Percentiles rank a stretch among this genome's conserved stretches.
These are phyloP conservation scores for Naumovozyma baii DNA, from an alignment of 805 yeast genomes.

Conservation along the genomic window DNA sequence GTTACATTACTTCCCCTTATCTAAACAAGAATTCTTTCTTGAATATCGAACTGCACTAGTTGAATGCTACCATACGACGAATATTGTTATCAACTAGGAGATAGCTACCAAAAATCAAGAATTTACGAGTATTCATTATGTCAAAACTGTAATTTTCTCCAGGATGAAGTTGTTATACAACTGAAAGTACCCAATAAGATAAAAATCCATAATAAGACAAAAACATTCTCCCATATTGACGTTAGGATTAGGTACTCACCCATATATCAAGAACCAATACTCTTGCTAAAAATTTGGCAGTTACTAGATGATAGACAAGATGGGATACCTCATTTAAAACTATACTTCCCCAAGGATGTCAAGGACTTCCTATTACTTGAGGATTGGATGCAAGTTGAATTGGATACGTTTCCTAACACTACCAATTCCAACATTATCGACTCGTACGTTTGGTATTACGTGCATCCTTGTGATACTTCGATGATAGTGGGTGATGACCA, in stretches of 20 bases:
- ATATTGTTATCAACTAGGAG: background rate
- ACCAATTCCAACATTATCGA: slow-evolving; percentile 1
- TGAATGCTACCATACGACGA: background rate
- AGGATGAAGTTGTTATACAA: background rate
- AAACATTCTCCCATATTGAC: slow-evolving; percentile 6
- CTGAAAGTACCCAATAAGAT: background rate
- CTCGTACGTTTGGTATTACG: slow-evolving; percentile 16
- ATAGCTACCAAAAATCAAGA: background rate
- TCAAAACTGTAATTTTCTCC: background rate
- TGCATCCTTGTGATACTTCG: slow-evolving; percentile 26
- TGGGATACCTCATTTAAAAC: slow-evolving; percentile 1
- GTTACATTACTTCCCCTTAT: too few species aligned
- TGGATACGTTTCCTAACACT: slow-evolving; percentile 6
- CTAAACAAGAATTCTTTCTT: too few species aligned
- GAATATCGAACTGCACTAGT: background rate
- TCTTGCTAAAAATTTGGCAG: slow-evolving; percentile 15
- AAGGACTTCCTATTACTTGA: slow-evolving; percentile 3
- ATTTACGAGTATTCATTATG: background rate
- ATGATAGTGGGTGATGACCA: slow-evolving; percentile 15
- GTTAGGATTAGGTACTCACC: slow-evolving; percentile 12
- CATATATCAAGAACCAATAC: slow-evolving; percentile 19
- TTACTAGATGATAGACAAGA: slow-evolving; percentile 1
- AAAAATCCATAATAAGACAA: background rate
- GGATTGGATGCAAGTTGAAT: slow-evolving; percentile 7
- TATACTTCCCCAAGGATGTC: slow-evolving; percentile 10